Base-by-base conservation (phyloP, 2,329 filamentous ascomycete species). In the Beauveria sp. region DNA sequence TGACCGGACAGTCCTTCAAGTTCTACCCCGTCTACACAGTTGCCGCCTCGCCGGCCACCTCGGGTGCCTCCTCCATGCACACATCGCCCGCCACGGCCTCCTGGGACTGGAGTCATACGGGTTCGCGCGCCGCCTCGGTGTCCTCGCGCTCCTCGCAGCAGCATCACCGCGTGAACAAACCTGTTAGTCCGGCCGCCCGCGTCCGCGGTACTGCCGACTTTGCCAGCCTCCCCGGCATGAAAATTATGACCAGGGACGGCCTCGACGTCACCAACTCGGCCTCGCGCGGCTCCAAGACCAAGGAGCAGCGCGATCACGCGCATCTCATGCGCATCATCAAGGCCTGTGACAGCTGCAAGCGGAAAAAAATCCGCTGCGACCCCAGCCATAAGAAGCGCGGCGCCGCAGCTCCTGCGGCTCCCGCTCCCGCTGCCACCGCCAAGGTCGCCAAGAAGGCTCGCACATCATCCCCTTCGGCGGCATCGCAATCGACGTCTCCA, bases 271-370 rank as follows among this genome's bases (percentile, higher is more conserved):
- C 85, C 50, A 83, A 85, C 71, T 79, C 81, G 60, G 82, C 83
- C 16, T 84, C 83, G 18, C 79, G 85, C 45, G 84, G 84, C 40
- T 84, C 80, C 71, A 87, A 87, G 75, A 86, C 85, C 58, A 86
- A 85, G 77, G 85, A 87, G 75, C 85, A 87, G 75, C 80, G 85
- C 40, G 84, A 87, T 58, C 85, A 87, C 68, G 85, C 85, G 6
- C 84, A 86, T 66, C 73, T 87, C 52, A 87, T 88, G 82, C 78
- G 85, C 63, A 84, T 85, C 69, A 83, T 87, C 70, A 86, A 86
- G 74, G 85, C 85, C n/a, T 88, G 85, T 70, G 81, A 86, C 49
- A 75, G 77, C 63, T 88, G 85, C 75, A 76, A 78, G 63, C 78
- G 76, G 70, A 87, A 86, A 79, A 88, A 88, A 80, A 78, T 83